Base-by-base conservation (phyloP, 2,329 filamentous ascomycete genomes). In the Dryadomyces sulphureus region DNA sequence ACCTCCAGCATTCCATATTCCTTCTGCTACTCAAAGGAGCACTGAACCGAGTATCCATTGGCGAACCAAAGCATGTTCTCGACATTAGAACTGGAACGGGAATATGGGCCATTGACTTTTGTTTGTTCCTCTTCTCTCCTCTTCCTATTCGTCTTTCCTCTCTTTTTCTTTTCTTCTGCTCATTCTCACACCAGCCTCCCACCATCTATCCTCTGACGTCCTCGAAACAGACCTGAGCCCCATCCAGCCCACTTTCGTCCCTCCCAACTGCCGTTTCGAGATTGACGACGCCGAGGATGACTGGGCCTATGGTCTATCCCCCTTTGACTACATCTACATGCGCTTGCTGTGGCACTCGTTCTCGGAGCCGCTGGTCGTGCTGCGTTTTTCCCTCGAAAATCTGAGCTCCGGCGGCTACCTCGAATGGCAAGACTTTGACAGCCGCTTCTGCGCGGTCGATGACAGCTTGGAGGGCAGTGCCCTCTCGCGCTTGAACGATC, bases 191-290 rank as follows among this genome's bases (percentile, higher is more conserved):
- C 21, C 38, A 49, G 75, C 52, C 67, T 69, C 50, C 21, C 32
- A 58, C 7, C 61, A 67, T 24, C 66, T 66, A 22, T 51, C 59
- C 50, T 64, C 52, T 54, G 61, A 50, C 62, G 72, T 52, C 3
- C 61, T 64, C 35, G 70, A 69, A 41, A 67, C 65, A 6, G 70
- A 74, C 55, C 59, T 74, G 2, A 72, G 68, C 32, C 68, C 70
- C 3, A 69, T 72, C 32, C 70, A 73, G 52, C 69, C 70, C 5
- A 58, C 56, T 35, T 54, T 72, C 56, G 68, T 79, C 0, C 76
- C 77, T 0, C 65, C 68, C 16, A 83, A 82, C 53, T 75, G 79
- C 45, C 69, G 72, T 49, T 83, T 81, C 48, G 67, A 79, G 46
- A 69, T 81, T 35, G 78, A 82, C 56, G 77, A 83, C 51, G 69